Percentiles rank a stretch among this genome's conserved stretches.
These are phyloP conservation scores for Aspergillus flavus DNA, from an alignment of 2,329 filamentous ascomycete species.

Conservation along the genomic window DNA sequence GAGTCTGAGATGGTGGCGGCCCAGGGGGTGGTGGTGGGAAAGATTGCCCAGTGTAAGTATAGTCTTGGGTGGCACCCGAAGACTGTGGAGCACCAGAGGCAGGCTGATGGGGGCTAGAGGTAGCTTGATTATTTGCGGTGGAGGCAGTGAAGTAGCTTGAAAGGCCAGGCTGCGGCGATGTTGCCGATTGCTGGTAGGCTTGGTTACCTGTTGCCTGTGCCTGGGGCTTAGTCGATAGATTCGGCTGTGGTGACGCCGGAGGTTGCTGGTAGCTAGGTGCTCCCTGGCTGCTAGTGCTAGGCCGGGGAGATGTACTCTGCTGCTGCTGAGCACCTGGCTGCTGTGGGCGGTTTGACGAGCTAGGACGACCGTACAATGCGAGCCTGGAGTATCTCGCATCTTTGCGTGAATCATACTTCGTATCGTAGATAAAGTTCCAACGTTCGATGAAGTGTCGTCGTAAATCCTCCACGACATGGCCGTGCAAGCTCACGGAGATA, in stretches of 20 bases:
- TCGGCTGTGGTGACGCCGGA: conserved; percentile 8
- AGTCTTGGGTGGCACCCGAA: conserved; percentile 21
- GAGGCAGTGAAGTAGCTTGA: conserved; percentile 1
- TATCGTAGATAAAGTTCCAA: conserved; percentile 88
- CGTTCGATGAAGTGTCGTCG: conserved; percentile 78
- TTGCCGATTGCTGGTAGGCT: conserved; percentile 9
- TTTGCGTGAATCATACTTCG: conserved; percentile 71
- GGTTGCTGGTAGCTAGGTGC: conserved; percentile 11
- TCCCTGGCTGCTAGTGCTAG: neutral
- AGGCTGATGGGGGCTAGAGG: conserved; percentile 10
- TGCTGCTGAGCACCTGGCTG: conserved; percentile 11
- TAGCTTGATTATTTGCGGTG: neutral
- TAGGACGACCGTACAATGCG: conserved; percentile 35
- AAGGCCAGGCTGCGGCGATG: conserved; percentile 9
- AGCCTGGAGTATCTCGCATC: conserved; percentile 52
- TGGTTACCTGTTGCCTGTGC: neutral
- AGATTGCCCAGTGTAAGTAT: conserved; percentile 36
- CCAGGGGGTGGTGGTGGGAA: conserved; percentile 45
- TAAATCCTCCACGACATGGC: conserved; percentile 74
- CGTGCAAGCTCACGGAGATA: conserved; percentile 74
- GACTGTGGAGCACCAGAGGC: conserved; percentile 13
- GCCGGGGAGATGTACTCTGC: neutral
- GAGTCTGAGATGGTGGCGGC: conserved; percentile 22
- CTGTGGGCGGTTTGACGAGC: conserved; percentile 24
- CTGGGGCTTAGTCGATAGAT: neutral